These are phyloP conservation scores for Bauhinia variegata DNA, from an alignment of 306 rosid species.

Conservation along the genomic window DNA sequence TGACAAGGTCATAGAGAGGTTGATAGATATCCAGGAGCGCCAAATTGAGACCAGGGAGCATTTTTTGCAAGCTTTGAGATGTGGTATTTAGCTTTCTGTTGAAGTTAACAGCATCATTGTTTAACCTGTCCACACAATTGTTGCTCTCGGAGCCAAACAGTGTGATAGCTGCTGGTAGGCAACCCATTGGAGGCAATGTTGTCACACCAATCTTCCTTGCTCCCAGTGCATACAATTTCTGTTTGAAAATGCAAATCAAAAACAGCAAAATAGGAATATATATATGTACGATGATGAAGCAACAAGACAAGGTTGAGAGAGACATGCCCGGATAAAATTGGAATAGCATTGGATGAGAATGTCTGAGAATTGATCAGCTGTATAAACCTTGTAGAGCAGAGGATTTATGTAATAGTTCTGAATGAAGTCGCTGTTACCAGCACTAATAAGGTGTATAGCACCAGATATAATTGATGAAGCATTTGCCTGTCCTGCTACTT, in stretches of 20 bases:
- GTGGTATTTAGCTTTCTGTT: constrained; percentile 61
- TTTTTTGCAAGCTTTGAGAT: constrained; percentile 52
- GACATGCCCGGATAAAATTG: constrained; percentile 57
- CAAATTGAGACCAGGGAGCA: constrained; percentile 59
- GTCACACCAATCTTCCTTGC: constrained; percentile 76
- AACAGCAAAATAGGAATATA: background rate
- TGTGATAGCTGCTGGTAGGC: constrained; percentile 66
- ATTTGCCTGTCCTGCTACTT: constrained; percentile 48
- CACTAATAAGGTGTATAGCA: constrained; percentile 52
- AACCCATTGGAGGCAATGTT: constrained; percentile 71
- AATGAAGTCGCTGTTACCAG: constrained; percentile 72
- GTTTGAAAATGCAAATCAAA: constrained; percentile 6
- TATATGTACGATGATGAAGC: background rate
- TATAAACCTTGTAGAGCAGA: constrained; percentile 47
- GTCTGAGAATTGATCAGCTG: constrained; percentile 58
- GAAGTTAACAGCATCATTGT: constrained; percentile 55
- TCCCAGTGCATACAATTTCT: constrained; percentile 67
- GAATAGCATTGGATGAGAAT: constrained; percentile 49
- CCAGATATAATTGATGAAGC: constrained; percentile 59
- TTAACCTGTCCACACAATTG: constrained; percentile 54
- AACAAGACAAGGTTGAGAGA: background rate
- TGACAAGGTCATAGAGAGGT: constrained; percentile 56
- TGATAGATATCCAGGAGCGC: constrained; percentile 61
- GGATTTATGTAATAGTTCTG: constrained; percentile 71
- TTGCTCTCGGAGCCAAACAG: constrained; percentile 61